These are phyloP conservation scores for Avena sativa DNA, from an alignment of 176 grass and related monocot species.

Conservation along the genomic window DNA sequence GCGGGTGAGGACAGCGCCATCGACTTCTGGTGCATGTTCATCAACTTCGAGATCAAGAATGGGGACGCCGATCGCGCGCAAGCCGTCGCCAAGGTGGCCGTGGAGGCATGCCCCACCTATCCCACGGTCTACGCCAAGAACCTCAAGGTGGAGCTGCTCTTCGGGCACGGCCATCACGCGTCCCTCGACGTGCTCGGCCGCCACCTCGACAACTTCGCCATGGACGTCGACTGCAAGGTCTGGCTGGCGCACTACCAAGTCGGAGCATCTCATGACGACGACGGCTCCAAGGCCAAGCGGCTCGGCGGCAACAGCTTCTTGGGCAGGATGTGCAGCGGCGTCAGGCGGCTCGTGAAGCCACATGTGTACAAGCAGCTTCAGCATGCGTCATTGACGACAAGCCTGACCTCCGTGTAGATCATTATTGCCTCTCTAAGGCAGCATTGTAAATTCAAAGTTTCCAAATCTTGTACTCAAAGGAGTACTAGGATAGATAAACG, in stretches of 20 bases:
- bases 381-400: neutral
- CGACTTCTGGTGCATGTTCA: constrained; percentile 20
- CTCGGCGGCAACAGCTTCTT: neutral
- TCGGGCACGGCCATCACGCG: neutral
- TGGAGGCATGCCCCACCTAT: too few species aligned
- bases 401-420: neutral
- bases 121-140: too few species aligned
- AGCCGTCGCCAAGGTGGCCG: neutral
- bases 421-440: neutral
- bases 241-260: neutral
- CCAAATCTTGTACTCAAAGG: neutral
- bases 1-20: too few species aligned
- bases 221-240: neutral
- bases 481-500: neutral
- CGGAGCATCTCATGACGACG: neutral
- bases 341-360: neutral
- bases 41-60: neutral
- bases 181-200: neutral
- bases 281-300: neutral
- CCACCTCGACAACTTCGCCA: neutral
- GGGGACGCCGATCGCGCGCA: neutral
- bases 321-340: neutral
- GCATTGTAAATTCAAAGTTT: neutral
- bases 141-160: neutral
- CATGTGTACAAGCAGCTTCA: neutral